Evolutionary conservation across 805 yeast genomes (phyloP).

Genomic region (Cyberlindnera nakhonratchasimensis): DNA sequence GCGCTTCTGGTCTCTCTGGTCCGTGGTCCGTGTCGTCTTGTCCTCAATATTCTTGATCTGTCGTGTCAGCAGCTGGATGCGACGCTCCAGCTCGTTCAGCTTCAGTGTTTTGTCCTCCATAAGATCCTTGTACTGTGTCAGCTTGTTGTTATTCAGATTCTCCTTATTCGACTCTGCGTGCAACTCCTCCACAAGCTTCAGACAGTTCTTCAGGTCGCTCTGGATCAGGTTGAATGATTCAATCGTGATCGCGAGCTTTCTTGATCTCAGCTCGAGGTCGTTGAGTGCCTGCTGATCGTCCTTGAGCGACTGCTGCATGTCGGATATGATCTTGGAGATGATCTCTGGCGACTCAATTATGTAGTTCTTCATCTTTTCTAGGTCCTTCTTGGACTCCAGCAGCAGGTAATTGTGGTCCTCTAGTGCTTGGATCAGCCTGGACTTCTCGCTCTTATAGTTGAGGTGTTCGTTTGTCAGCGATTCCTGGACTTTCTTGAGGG

Average conservation of each 20-base stretch:
- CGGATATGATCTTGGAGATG: constrained; percentile 48
- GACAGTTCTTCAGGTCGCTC: constrained; percentile 20
- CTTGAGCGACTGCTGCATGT: constrained; percentile 44
- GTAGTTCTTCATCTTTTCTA: constrained; percentile 58
- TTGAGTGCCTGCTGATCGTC: constrained; percentile 37
- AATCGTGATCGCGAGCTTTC: constrained; percentile 50
- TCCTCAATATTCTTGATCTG: constrained; percentile 41
- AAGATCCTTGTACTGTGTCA: constrained; percentile 19
- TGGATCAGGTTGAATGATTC: constrained; percentile 48
- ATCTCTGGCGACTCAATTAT: constrained; percentile 58
- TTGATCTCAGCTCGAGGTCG: constrained; percentile 43
- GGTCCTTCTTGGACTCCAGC: constrained; percentile 52
- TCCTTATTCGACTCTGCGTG: constrained; percentile 19
- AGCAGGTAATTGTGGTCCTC: constrained; percentile 59
- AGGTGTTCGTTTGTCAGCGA: constrained; percentile 56
- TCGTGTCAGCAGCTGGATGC: constrained; percentile 36
- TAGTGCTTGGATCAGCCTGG: constrained; percentile 50
- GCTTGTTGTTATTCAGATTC: constrained; percentile 12
- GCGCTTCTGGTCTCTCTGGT: constrained; percentile 36
- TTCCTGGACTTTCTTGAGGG: constrained; percentile 61
- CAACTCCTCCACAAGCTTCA: constrained; percentile 24
- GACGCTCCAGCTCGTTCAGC: constrained; percentile 33
- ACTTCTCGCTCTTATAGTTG: constrained; percentile 60
- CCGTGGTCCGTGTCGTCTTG: constrained; percentile 35
- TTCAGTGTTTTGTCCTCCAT: constrained; percentile 21